Conservation (phyloP, 441 rosid genomes). For the Pelargonium fulgidum region DNA sequence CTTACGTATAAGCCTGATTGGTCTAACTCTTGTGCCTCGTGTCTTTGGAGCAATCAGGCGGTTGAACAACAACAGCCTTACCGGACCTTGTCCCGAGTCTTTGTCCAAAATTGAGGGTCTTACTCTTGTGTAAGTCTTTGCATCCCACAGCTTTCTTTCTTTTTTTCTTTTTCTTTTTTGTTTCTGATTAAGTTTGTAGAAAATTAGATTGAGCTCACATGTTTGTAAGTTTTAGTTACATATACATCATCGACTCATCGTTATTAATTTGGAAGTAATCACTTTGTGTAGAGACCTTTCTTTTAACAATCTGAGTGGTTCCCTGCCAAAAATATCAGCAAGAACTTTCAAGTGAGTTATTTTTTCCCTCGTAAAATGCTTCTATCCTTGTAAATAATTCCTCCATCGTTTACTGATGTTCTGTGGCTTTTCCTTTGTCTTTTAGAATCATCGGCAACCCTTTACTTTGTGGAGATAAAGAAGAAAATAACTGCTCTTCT, state of each 20-base stretch:
- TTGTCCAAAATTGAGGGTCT: conserved; percentile 78
- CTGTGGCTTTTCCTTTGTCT: neutral
- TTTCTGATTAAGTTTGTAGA: neutral
- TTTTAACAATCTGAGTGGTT: conserved; percentile 80
- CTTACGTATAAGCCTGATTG: neutral
- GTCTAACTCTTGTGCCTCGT: conserved; percentile 11
- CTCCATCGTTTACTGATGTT: neutral
- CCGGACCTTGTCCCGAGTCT: conserved; percentile 55
- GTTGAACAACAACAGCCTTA: conserved; percentile 80
- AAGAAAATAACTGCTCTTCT: neutral
- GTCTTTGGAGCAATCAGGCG: conserved; percentile 42
- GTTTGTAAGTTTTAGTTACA: conserved; percentile 3
- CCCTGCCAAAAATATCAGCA: conserved; percentile 71
- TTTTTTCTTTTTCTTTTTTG: too few species aligned
- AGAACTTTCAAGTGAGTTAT: conserved; percentile 70
- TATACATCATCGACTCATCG: conserved; percentile 6
- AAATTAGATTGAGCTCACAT: neutral
- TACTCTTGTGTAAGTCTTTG: conserved; percentile 69
- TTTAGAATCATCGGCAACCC: conserved; percentile 86
- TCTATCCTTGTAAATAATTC: neutral
- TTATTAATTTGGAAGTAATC: conserved; percentile 18
- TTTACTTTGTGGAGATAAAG: conserved; percentile 41
- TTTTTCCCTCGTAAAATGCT: conserved; percentile 7
- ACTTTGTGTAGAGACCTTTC: conserved; percentile 61
- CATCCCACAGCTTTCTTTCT: neutral